Evolutionary conservation across 306 rosid species (phyloP), one percentile per base, ranked within the genome.

Genomic region (Malus sieversii): DNA sequence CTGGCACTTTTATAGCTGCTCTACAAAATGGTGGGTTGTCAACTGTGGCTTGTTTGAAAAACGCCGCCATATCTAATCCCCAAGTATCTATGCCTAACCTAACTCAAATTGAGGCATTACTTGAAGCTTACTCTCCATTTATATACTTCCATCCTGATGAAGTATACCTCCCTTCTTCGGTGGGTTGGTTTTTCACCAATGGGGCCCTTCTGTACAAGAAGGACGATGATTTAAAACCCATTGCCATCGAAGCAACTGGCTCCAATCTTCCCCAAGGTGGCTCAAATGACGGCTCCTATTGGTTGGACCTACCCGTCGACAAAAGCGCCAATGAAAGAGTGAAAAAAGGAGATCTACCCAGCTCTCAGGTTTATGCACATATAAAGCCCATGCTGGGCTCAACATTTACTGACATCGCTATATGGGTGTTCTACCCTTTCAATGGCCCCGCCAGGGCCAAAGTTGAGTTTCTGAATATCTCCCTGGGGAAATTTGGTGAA

Each of bases 381-480:
- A 76, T 82, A 3, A 93, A 93, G 66, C 91, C 93, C 9, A 88
- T 91, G 90, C 16, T 93, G 2, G 97, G 98, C 19, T 86, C 90
- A 15, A 89, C 86, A 8, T 84, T 88, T 79, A 89, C 92, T 2
- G 97, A 93, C 83, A 64, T 93, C 6, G 87, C 76, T 0, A 80
- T 81, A n/a, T 93, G 98, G 97, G 14, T 91, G 3, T 93, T 93
- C 81, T 91, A 86, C 66, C 98, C 97, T 15, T 91, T 91, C 66
- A 91, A 93, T 72, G 98, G 97, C 0, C 88, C 90, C 3, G 87
- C 87, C 4, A 87, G 70, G 68, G 96, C 89, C 10, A 91, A 86
- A 71, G 87, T 86, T 4, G 86, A 75, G 12, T 5, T 73, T 32
- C 6, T 83, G 44, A 82, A 84, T 22, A 46, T 93, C 63, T 38